Evolutionary conservation across 2,329 filamentous ascomycete genomes (phyloP).

Genomic region (Hypoxylon sp.): DNA sequence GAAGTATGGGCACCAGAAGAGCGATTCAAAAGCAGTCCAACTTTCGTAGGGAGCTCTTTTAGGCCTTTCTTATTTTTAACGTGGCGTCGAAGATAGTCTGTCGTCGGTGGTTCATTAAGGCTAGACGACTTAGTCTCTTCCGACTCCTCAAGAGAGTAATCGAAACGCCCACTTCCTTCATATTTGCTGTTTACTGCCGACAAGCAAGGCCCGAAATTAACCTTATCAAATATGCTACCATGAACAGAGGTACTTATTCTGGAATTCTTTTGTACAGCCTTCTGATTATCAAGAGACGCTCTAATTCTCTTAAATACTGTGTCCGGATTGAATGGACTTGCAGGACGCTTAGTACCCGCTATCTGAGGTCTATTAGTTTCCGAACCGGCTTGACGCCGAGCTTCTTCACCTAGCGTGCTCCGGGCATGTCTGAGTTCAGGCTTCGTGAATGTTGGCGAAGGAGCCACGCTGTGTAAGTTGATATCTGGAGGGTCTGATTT

Average conservation of each 20-base stretch:
- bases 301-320: slow-evolving; percentile 67
- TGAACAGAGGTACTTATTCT: slow-evolving; percentile 46
- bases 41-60: slow-evolving; percentile 49
- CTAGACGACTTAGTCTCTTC: slow-evolving; percentile 45
- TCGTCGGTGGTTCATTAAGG: slow-evolving; percentile 53
- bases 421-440: slow-evolving; percentile 67
- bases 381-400: slow-evolving; percentile 40
- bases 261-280: slow-evolving; percentile 39
- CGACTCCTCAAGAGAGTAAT: slow-evolving; percentile 51
- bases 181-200: slow-evolving; percentile 67
- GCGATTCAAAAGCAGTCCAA: slow-evolving; percentile 50
- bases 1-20: slow-evolving; percentile 49
- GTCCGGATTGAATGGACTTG: slow-evolving; percentile 66
- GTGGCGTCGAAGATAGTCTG: slow-evolving; percentile 59
- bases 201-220: slow-evolving; percentile 62
- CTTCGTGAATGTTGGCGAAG: slow-evolving; percentile 60
- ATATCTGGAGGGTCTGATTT: slow-evolving; percentile 35
- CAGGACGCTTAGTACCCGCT: slow-evolving; percentile 57
- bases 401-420: slow-evolving; percentile 59
- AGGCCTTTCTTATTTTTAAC: slow-evolving; percentile 52
- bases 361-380: slow-evolving; percentile 44
- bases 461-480: slow-evolving; percentile 21
- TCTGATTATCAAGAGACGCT: slow-evolving; percentile 53
- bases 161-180: slow-evolving; percentile 63
- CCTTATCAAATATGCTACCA: slow-evolving; percentile 61